phyloP scores from a whole-genome alignment of 78 protist species.

The Dictyostelium intermedium region DNA sequence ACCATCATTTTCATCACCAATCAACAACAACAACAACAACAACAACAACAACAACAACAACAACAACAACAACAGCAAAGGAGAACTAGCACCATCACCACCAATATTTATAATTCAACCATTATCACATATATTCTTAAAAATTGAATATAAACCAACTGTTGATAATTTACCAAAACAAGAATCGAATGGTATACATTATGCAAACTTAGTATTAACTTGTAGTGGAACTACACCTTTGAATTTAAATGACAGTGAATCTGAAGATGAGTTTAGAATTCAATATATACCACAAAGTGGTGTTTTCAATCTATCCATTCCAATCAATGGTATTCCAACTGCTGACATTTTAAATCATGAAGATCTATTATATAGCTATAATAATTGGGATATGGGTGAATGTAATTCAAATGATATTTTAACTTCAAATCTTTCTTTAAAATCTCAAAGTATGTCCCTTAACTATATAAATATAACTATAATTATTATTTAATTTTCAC shows the following conservation, averaged over 20 bases:
- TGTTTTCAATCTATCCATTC: not conserved
- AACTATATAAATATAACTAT: not conserved
- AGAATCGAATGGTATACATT: not conserved
- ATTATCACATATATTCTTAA: not conserved
- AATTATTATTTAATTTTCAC: not conserved
- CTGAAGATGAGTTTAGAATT: not conserved
- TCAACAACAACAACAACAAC: not conserved
- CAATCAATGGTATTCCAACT: not conserved
- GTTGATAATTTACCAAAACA: not conserved
- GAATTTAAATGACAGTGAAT: not conserved
- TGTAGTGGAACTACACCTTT: not conserved
- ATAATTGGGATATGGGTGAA: slow-evolving; percentile 45
- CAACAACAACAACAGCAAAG: not conserved
- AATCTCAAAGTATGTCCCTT: not conserved
- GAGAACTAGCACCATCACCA: not conserved
- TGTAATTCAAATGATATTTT: not conserved
- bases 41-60: not conserved
- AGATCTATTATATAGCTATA: slow-evolving; percentile 7
- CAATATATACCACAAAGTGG: not conserved
- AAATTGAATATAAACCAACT: slow-evolving; percentile 19
- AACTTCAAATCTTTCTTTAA: not conserved
- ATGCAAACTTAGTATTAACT: not conserved
- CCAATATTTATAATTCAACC: not conserved
- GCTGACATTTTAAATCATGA: not conserved
- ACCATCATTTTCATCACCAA: not conserved